phyloP scores from a whole-genome alignment of 2,329 filamentous ascomycete genomes.

The Aspergillus felis region DNA sequence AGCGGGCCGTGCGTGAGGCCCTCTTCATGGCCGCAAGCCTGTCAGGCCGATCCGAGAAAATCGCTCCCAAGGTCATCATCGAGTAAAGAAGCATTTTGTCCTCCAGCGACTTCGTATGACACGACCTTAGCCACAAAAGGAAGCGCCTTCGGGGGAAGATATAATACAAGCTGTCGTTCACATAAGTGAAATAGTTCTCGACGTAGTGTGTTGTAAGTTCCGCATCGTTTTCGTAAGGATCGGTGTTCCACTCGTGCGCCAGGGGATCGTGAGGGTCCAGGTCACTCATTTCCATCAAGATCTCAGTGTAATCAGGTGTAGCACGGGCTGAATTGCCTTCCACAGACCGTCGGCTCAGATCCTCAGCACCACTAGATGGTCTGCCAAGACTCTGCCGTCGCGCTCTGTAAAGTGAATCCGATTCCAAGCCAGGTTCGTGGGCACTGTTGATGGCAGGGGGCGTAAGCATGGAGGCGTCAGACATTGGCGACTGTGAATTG shows the following conservation, averaged over 20 bases:
- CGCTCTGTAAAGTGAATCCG: conserved; percentile 21
- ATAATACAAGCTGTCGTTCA: conserved; percentile 52
- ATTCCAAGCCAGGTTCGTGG: conserved; percentile 24
- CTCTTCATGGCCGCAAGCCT: conserved; percentile 43
- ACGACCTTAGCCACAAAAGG: conserved; percentile 50
- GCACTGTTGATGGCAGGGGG: conserved; percentile 23
- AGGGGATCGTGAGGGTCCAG: conserved; percentile 28
- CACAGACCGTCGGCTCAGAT: conserved; percentile 6
- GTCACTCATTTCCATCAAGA: conserved; percentile 29
- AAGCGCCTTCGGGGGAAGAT: conserved; percentile 56
- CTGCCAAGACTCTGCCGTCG: conserved; percentile 16
- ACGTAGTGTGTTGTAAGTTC: conserved; percentile 50
- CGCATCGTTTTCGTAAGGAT: conserved; percentile 52
- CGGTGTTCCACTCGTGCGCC: conserved; percentile 44
- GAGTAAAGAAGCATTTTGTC: conserved; percentile 60
- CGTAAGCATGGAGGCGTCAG: conserved; percentile 25
- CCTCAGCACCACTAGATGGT: conserved; percentile 14
- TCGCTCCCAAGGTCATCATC: conserved; percentile 54
- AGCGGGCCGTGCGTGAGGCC: conserved; percentile 55
- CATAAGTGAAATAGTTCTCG: conserved; percentile 54
- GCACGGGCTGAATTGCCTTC: conserved; percentile 10
- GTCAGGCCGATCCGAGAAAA: conserved; percentile 50
- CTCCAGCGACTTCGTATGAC: conserved; percentile 46
- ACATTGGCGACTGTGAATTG: conserved; percentile 28
- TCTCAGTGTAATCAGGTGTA: conserved; percentile 26